Conservation (phyloP, 371 early-diverging fungal species). For the Lichtheimia corymbifera region DNA sequence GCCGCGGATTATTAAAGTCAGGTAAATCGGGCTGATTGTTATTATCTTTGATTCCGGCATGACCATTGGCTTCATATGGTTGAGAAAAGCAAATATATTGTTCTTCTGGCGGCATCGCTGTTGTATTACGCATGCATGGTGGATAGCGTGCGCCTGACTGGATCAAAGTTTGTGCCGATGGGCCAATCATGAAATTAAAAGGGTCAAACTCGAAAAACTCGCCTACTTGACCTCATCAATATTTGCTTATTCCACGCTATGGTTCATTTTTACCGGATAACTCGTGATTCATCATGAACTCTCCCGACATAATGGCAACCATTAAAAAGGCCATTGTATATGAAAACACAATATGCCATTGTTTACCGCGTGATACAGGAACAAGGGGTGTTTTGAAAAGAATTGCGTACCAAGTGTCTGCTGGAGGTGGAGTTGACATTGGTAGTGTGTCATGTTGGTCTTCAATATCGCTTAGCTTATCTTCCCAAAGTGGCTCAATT, state of each 20-base stretch:
- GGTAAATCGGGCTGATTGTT: slow-evolving; percentile 3
- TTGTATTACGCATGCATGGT: slow-evolving; percentile 52
- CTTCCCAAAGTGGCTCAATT: neutral
- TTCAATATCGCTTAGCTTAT: neutral
- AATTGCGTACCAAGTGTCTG: slow-evolving; percentile 1
- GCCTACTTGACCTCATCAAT: neutral
- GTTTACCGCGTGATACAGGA: slow-evolving; percentile 1
- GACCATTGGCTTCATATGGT: slow-evolving; percentile 6
- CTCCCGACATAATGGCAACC: slow-evolving; percentile 22
- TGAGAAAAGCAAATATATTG: slow-evolving; percentile 30
- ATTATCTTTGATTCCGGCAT: slow-evolving; percentile 8
- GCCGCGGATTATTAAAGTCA: slow-evolving; percentile 5
- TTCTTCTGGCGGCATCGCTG: slow-evolving; percentile 22
- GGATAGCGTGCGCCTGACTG: slow-evolving; percentile 49
- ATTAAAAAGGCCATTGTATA: slow-evolving; percentile 13
- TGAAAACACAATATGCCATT: slow-evolving; percentile 21
- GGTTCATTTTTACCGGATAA: slow-evolving; percentile 9
- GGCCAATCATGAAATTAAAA: slow-evolving; percentile 26
- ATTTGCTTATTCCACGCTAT: neutral
- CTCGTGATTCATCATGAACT: slow-evolving; percentile 21
- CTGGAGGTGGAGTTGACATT: neutral
- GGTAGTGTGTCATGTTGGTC: neutral
- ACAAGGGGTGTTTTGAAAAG: slow-evolving; percentile 9
- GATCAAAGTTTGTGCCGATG: slow-evolving; percentile 35
- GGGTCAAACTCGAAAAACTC: slow-evolving; percentile 27